Evolutionary conservation across 169 alveolate genomes (phyloP).

Genomic region (Cryptosporidium muris): DNA sequence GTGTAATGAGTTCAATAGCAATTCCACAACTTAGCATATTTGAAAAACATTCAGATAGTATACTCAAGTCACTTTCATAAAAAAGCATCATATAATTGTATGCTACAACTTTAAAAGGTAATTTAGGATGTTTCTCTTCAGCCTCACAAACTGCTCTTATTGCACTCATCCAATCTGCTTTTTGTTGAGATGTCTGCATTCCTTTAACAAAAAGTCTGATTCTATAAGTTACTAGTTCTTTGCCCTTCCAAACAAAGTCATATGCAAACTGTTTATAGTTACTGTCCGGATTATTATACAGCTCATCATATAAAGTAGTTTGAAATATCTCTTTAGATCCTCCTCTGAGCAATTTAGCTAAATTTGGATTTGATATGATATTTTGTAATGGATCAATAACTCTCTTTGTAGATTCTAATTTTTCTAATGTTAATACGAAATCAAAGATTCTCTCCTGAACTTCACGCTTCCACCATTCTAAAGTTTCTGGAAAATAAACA

Average conservation of each 20-base stretch:
- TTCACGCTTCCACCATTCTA: slow-evolving; percentile 69
- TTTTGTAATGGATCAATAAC: slow-evolving; percentile 75
- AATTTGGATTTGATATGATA: slow-evolving; percentile 76
- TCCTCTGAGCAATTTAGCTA: slow-evolving; percentile 72
- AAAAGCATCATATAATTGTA: slow-evolving; percentile 79
- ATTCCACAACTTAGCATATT: slow-evolving; percentile 77
- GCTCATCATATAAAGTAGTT: slow-evolving; percentile 74
- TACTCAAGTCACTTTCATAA: slow-evolving; percentile 78
- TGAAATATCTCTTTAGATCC: slow-evolving; percentile 76
- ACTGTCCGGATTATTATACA: slow-evolving; percentile 72
- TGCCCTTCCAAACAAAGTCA: slow-evolving; percentile 79
- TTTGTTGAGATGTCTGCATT: slow-evolving; percentile 77
- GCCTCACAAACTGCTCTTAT: slow-evolving; percentile 44
- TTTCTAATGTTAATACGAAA: slow-evolving; percentile 47
- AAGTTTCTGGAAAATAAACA: slow-evolving; percentile 75
- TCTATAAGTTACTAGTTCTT: slow-evolving; percentile 75
- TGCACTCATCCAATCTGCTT: slow-evolving; percentile 78
- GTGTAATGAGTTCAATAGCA: slow-evolving; percentile 77
- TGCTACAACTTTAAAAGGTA: slow-evolving; percentile 74
- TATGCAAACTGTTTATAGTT: slow-evolving; percentile 75
- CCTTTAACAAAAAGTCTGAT: slow-evolving; percentile 74
- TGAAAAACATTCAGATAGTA: slow-evolving; percentile 74
- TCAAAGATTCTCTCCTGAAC: slow-evolving; percentile 73
- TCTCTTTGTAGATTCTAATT: slow-evolving; percentile 52
- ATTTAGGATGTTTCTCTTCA: slow-evolving; percentile 16